These are phyloP conservation scores for Hibiscus syriacus DNA, from an alignment of 345 rosid species.

Conservation along the genomic window DNA sequence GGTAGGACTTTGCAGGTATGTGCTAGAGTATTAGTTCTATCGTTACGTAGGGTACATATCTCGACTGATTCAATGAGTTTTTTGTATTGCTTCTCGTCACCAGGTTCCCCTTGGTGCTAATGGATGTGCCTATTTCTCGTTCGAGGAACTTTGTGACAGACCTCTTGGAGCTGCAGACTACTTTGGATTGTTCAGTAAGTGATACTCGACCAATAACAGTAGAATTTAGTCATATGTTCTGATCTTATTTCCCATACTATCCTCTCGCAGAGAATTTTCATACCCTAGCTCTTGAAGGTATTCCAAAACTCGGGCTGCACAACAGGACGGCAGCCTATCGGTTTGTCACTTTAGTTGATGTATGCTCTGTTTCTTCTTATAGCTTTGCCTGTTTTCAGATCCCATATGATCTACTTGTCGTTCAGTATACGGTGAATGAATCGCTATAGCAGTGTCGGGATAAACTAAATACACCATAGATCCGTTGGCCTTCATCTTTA, in stretches of 20 bases:
- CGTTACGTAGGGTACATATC: not conserved
- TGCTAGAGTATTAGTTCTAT: not conserved
- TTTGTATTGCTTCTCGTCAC: conserved; percentile 6
- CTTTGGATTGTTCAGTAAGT: conserved; percentile 92
- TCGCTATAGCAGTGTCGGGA: not conserved
- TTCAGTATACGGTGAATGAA: not conserved
- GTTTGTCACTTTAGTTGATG: conserved; percentile 90
- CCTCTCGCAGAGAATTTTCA: conserved; percentile 69
- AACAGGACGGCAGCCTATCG: conserved; percentile 89
- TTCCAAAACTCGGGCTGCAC: conserved; percentile 77
- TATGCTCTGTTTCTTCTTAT: conserved; percentile 23
- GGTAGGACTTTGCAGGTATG: conserved; percentile 79
- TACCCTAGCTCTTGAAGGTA: conserved; percentile 79
- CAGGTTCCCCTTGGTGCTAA: conserved; percentile 81
- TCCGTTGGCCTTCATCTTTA: not conserved
- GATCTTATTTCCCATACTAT: conserved; percentile 4
- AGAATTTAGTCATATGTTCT: too few relatives aligned
- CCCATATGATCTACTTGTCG: not conserved
- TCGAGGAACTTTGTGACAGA: conserved; percentile 80
- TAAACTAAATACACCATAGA: not conserved
- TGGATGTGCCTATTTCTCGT: conserved; percentile 87
- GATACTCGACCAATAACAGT: conserved; percentile 7
- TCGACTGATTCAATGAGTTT: not conserved
- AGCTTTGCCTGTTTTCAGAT: not conserved
- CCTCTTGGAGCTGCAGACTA: conserved; percentile 99